phyloP scores from a whole-genome alignment of 331 rosid species.

The Malus hybrid region DNA sequence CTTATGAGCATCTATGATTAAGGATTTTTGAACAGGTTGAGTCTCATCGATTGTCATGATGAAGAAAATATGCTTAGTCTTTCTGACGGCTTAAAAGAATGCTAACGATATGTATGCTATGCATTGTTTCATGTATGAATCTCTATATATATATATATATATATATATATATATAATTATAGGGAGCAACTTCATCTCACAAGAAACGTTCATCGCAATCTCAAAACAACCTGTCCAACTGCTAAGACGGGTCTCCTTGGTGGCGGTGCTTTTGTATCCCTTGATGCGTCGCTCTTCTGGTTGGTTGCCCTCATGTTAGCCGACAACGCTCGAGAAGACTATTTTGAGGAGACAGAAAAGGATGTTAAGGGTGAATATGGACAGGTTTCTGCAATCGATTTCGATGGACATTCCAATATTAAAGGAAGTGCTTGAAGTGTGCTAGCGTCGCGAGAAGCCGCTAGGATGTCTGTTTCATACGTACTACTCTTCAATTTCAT shows the following conservation, averaged over 20 bases:
- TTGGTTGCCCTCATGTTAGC: slow-evolving; percentile 74
- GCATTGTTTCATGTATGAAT: too few relatives aligned
- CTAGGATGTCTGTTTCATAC: background rate
- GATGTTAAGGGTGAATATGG: slow-evolving; percentile 8
- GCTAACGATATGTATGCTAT: too few relatives aligned
- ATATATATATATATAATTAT: too few relatives aligned
- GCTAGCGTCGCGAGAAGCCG: background rate
- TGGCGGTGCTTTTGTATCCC: slow-evolving; percentile 81
- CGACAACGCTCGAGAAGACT: slow-evolving; percentile 61
- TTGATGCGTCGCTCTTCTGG: slow-evolving; percentile 70
- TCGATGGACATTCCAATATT: background rate
- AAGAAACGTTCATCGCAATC: slow-evolving; percentile 33
- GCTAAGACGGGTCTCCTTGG: slow-evolving; percentile 85
- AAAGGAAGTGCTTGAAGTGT: slow-evolving; percentile 5
- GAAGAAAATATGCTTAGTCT: too few relatives aligned
- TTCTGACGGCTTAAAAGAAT: too few relatives aligned
- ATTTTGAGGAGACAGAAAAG: slow-evolving; percentile 34
- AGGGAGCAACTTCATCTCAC: slow-evolving; percentile 40
- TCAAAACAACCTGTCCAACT: slow-evolving; percentile 53
- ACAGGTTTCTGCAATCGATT: background rate
- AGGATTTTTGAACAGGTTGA: too few relatives aligned
- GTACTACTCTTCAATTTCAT: background rate
- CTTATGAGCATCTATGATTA: too few relatives aligned
- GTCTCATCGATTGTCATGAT: too few relatives aligned
- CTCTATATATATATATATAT: too few relatives aligned